Evolutionary conservation across 2,329 filamentous ascomycete species (phyloP).

Genomic region (Didymella pinodella): DNA sequence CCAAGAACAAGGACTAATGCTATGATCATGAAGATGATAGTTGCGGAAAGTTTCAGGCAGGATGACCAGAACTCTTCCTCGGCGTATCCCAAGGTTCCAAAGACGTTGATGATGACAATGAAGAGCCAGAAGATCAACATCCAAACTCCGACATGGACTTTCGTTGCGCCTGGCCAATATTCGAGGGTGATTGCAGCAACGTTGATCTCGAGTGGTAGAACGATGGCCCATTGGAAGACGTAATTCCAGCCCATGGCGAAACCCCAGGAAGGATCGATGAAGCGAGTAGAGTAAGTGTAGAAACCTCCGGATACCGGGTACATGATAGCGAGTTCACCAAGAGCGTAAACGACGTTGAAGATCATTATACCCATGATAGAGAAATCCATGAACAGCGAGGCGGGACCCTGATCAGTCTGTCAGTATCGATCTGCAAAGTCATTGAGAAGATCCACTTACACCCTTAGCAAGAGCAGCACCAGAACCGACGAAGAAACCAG

Average conservation of each 20-base stretch:
- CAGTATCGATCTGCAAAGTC: conserved; percentile 68
- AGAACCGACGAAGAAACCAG: conserved; percentile 84
- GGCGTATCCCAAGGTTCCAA: conserved; percentile 52
- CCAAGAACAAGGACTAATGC: conserved; percentile 87
- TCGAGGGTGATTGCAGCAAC: conserved; percentile 50
- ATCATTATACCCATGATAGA: conserved; percentile 51
- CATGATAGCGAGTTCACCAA: conserved; percentile 64
- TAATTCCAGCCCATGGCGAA: conserved; percentile 51
- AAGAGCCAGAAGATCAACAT: conserved; percentile 80
- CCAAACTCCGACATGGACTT: conserved; percentile 66
- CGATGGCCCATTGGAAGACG: conserved; percentile 49
- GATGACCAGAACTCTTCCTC: conserved; percentile 53
- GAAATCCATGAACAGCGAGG: conserved; percentile 50
- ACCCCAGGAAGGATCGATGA: conserved; percentile 58
- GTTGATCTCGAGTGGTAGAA: conserved; percentile 50
- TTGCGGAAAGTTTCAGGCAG: conserved; percentile 46
- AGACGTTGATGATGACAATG: conserved; percentile 78
- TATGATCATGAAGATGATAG: conserved; percentile 76
- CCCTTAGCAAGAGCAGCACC: conserved; percentile 51
- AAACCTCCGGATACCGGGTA: conserved; percentile 64
- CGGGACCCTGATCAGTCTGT: conserved; percentile 36
- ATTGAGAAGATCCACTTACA: conserved; percentile 49
- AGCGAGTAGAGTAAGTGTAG: conserved; percentile 60
- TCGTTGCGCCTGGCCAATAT: conserved; percentile 57
- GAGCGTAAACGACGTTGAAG: conserved; percentile 58